Conservation (phyloP, 1,139 yeast genomes). For the Pneumocystis murina region DNA sequence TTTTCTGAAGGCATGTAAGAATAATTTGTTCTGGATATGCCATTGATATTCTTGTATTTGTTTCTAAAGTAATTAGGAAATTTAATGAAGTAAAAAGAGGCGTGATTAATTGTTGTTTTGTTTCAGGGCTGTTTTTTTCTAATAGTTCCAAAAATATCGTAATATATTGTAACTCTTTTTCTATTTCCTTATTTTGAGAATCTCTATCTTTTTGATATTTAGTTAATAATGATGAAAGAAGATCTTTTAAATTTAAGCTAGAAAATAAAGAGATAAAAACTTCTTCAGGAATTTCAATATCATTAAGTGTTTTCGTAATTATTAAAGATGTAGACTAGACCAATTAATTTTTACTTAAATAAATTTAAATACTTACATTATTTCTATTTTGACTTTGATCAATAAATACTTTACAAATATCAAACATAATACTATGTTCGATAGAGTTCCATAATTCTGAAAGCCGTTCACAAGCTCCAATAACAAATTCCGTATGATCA, state of each 20-base stretch:
- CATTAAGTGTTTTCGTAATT: constrained; percentile 38
- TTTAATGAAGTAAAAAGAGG: constrained; percentile 52
- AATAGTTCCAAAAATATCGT: constrained; percentile 68
- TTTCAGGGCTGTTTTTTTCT: constrained; percentile 36
- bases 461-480: constrained; percentile 38
- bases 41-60: constrained; percentile 83
- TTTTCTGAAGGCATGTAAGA: constrained; percentile 66
- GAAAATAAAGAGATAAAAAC: constrained; percentile 36
- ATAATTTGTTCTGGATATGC: constrained; percentile 80
- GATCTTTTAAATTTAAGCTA: constrained; percentile 30
- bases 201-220: neutral
- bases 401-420: constrained; percentile 44
- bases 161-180: constrained; percentile 39
- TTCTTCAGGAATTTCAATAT: constrained; percentile 33
- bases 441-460: constrained; percentile 39
- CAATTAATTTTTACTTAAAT: neutral
- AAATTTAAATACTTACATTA: neutral
- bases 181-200: neutral
- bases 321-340: neutral
- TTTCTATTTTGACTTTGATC: constrained; percentile 20
- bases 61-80: constrained; percentile 75
- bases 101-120: constrained; percentile 32
- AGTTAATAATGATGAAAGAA: neutral
- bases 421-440: constrained; percentile 41
- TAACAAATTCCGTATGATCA: constrained; percentile 38